A percentile compares a stretch with the other conserved stretches of the same genome.
These are phyloP conservation scores for Picea glauca DNA, from an alignment of 75 land plant genomes.

Conservation along the genomic window DNA sequence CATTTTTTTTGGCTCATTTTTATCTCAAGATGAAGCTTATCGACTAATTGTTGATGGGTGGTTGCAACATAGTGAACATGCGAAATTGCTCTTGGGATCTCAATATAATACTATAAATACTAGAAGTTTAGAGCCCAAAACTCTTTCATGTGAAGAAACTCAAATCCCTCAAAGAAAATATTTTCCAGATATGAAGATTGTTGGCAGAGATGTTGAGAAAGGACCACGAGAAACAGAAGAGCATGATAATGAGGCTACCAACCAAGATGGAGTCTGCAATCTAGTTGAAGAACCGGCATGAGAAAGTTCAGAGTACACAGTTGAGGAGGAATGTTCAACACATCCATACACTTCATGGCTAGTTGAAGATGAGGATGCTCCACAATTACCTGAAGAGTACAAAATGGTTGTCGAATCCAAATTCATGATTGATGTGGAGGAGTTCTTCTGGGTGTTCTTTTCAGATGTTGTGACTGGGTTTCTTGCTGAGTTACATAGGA, in stretches of 20 bases:
- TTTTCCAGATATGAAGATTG: background rate
- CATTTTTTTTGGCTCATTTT: constrained; percentile 92
- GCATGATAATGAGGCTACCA: background rate
- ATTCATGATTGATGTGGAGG: constrained; percentile 68
- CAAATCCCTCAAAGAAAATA: background rate
- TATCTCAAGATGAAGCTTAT: constrained; percentile 97
- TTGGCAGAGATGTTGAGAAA: constrained; percentile 2
- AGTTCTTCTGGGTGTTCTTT: constrained; percentile 66
- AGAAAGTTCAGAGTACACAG: background rate
- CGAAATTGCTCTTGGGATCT: constrained; percentile 30
- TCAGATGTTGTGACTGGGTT: constrained; percentile 66
- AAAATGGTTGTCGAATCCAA: constrained; percentile 73
- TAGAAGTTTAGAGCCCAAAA: background rate
- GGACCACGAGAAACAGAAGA: constrained; percentile 3
- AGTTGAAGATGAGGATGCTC: constrained; percentile 51
- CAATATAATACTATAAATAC: constrained; percentile 28
- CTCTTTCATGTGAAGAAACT: background rate
- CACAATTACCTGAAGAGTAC: constrained; percentile 52
- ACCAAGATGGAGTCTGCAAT: constrained; percentile 6
- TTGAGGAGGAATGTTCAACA: no score
- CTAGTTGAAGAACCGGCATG: background rate
- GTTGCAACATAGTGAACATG: constrained; percentile 52
- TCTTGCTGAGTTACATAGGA: constrained; percentile 54
- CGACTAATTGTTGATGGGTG: constrained; percentile 84
- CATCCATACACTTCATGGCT: constrained; percentile 17